Conservation (phyloP, 83 land plant genomes). For the Picea abies region DNA sequence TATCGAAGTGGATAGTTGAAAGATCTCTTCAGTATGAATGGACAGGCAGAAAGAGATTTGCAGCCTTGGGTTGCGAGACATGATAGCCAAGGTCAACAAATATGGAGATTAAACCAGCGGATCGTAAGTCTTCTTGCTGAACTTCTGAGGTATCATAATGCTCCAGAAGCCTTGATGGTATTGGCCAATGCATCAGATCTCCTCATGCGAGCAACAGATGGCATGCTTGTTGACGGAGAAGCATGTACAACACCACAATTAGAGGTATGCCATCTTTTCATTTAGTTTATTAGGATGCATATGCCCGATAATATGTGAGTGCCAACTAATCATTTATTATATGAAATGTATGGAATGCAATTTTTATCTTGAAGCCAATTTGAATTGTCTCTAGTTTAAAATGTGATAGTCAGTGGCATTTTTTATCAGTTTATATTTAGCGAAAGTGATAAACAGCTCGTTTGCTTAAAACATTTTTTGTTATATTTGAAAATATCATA, state of each 20-base stretch:
- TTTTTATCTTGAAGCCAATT: neutral
- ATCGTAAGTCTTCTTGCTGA: slow-evolving; percentile 82
- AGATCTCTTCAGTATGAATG: slow-evolving; percentile 13
- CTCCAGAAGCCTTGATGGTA: slow-evolving; percentile 66
- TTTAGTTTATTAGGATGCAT: neutral
- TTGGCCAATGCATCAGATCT: slow-evolving; percentile 71
- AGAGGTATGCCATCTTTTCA: slow-evolving; percentile 58
- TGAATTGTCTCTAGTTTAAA: neutral
- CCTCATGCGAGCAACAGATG: slow-evolving; percentile 89
- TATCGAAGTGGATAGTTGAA: neutral
- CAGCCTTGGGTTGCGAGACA: slow-evolving; percentile 82
- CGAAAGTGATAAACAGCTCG: neutral
- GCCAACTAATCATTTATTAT: neutral
- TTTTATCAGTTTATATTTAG: neutral
- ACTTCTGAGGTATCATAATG: slow-evolving; percentile 76
- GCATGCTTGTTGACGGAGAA: slow-evolving; percentile 89
- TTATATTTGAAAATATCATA: neutral
- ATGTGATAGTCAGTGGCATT: neutral
- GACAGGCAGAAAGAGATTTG: slow-evolving; percentile 84
- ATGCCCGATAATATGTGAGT: neutral
- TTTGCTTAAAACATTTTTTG: neutral
- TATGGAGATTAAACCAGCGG: slow-evolving; percentile 84
- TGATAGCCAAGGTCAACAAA: slow-evolving; percentile 58
- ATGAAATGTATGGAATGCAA: neutral
- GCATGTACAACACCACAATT: slow-evolving; percentile 88